Conservation (phyloP, 139 green algal species). For the Picochlorum sp. region DNA sequence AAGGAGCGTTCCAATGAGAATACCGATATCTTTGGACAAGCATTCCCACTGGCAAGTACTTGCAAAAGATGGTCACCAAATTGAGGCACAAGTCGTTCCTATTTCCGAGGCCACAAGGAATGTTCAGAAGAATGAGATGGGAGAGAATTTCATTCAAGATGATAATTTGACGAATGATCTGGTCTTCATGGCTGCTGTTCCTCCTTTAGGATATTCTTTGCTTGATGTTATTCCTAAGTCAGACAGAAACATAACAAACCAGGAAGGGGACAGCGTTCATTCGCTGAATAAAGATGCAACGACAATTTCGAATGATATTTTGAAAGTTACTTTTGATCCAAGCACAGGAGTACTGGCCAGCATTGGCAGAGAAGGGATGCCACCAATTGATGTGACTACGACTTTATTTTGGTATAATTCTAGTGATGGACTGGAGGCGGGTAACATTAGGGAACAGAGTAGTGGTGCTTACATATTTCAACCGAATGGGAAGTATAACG, state of each 20-base stretch:
- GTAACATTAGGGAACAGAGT: conserved; percentile 16
- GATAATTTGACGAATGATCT: conserved; percentile 24
- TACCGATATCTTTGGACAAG: conserved; percentile 34
- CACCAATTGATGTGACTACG: not conserved
- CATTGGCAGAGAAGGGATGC: not conserved
- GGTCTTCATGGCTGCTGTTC: conserved; percentile 31
- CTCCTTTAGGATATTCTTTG: conserved; percentile 38
- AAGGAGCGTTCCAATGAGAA: conserved; percentile 34
- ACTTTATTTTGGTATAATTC: conserved; percentile 31
- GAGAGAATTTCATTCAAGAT: not conserved
- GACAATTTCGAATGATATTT: conserved; percentile 6
- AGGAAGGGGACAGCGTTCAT: not conserved
- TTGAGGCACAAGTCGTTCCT: conserved; percentile 31
- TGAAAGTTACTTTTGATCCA: conserved; percentile 15
- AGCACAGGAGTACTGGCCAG: not conserved
- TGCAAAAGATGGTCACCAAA: conserved; percentile 22
- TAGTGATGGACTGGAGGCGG: conserved; percentile 24
- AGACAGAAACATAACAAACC: not conserved
- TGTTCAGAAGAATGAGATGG: conserved; percentile 28
- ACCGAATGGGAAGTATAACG: conserved; percentile 1
- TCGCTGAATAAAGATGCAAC: not conserved
- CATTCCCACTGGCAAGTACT: conserved; percentile 16
- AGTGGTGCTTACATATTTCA: conserved; percentile 61
- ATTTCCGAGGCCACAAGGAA: conserved; percentile 11
- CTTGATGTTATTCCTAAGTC: conserved; percentile 29